Base-by-base conservation (phyloP, 805 yeast species). In the Saccharomycopsis oosterbeekiorum region DNA sequence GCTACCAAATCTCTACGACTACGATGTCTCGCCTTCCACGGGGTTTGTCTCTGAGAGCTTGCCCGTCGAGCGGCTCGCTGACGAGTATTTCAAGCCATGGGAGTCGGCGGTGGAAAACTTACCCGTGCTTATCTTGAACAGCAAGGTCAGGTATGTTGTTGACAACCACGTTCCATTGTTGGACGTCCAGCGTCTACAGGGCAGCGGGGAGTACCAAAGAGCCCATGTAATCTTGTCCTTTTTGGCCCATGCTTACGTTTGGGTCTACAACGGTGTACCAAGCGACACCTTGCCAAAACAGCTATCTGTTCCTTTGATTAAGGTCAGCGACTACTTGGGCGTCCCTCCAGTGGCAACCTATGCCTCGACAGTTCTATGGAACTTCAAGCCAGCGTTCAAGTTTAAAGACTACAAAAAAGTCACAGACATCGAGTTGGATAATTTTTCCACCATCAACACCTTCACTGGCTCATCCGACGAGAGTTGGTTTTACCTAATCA, bases 391-490 rank as follows among this genome's bases (percentile, higher is more conserved):
- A 55, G 81, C 86, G 15, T 68, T 85, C 15, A 86, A 86, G 2
- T 34, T 66, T 1, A 39, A 40, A 29, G 68, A 68, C 2, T 68
- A 64, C 14, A 65, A 68, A 9, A 72, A 70, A 1, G 65, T 74
- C 57, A 65, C 73, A 63, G 67, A 71, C 57, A 68, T 81, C 79
- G 84, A 82, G 64, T 78, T 89, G 55, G 84, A 86, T 59, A 85
- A 86, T 68, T 75, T 92, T 61, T 86, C 91, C 59, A 86, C 96
- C 0, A 81, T 88, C 64, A 83, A 82, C 70, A 90, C 97, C 0
- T 93, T 85, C 70, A 91, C 97, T 0, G 97, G 97, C 1, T 82
- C 90, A 3, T 82, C 85, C 51, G 97, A 92, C 73, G 98, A 92
- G 73, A 82, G 88, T 66, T 92, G 98, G 98, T 92, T 92, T 71